Evolutionary conservation across 2,329 filamentous ascomycete species (phyloP), one percentile per base, ranked within the genome.

Genomic region (Fusarium nodosum): DNA sequence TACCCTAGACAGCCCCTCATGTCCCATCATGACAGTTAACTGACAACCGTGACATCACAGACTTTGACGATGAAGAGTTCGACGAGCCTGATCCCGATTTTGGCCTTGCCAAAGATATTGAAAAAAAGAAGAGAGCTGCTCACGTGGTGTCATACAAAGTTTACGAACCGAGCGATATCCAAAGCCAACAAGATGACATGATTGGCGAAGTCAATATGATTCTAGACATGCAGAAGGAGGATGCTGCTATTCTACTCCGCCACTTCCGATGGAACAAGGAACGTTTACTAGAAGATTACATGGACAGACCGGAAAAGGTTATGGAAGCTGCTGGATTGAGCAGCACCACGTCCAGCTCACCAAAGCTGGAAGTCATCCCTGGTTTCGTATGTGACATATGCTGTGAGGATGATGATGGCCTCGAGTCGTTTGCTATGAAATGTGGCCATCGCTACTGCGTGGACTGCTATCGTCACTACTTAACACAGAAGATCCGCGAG

Each of bases 191-290:
- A 79, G 89, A 94, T 74, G 88, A 90, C 57, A 92, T 97, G 80
- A 88, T 99, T 73, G 86, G 91, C 72, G 94, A 98, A 77, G 94
- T 98, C 64, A 94, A 96, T 68, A 92, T 91, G 83, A 95, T 99
- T 68, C 86, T 99, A 36, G 93, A 94, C 63, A 90, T 97, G 77
- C 90, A 92, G 18, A 92, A 93, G 74, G 96, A 98, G 80, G 93
- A 96, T 68, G 90, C 93, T 0, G 95, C 94, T 26, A 97, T 99
- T 55, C 85, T 99, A 41, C 84, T 99, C 63, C 91, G 96, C 47
- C 88, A 96, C 80, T 93, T 93, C 73, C 88, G 94, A 76, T 99
- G 96, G 96, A 98, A 98, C 80, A 96, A 97, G 79, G 96, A 99
- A 78, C 90, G 93, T 39, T 80, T 99, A 72, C 94, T 98, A 60